Evolutionary conservation across 2,329 filamentous ascomycete genomes (phyloP).

Genomic region (Phyllosticta ampelicida): DNA sequence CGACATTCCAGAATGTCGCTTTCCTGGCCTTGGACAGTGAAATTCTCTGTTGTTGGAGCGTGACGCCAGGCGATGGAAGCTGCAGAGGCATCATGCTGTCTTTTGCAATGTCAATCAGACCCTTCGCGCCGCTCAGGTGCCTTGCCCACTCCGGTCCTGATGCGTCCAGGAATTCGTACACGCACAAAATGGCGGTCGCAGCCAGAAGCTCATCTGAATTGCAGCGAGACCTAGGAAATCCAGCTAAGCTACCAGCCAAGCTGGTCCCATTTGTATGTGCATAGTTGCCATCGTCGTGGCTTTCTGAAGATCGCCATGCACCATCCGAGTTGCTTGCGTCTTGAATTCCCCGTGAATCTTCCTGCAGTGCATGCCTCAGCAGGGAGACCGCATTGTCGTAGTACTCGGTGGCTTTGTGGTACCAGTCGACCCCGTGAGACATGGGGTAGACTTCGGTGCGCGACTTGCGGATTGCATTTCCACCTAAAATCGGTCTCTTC

Average conservation of each 20-base stretch:
- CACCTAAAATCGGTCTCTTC: conserved; percentile 40
- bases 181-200: conserved; percentile 55
- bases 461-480: conserved; percentile 37
- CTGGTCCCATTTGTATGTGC: conserved; percentile 31
- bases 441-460: conserved; percentile 44
- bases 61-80: conserved; percentile 28
- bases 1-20: conserved; percentile 58
- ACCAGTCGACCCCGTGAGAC: conserved; percentile 42
- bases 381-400: conserved; percentile 48
- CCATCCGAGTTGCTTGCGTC: conserved; percentile 15
- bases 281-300: conserved; percentile 9
- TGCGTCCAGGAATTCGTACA: conserved; percentile 58
- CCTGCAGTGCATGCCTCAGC: conserved; percentile 26
- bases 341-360: conserved; percentile 19
- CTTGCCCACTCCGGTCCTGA: conserved; percentile 52
- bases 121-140: conserved; percentile 55
- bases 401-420: conserved; percentile 49
- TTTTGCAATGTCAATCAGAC: conserved; percentile 46
- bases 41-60: conserved; percentile 15
- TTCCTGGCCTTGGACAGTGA: conserved; percentile 42
- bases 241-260: conserved; percentile 33
- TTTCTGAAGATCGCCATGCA: conserved; percentile 10
- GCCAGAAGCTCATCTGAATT: conserved; percentile 52
- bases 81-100: conserved; percentile 38
- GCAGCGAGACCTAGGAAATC: conserved; percentile 27